A percentile compares a stretch with the other conserved stretches of the same genome.
These are phyloP conservation scores for Wickerhamiella slavikovae DNA, from an alignment of 805 yeast species.

Conservation along the genomic window DNA sequence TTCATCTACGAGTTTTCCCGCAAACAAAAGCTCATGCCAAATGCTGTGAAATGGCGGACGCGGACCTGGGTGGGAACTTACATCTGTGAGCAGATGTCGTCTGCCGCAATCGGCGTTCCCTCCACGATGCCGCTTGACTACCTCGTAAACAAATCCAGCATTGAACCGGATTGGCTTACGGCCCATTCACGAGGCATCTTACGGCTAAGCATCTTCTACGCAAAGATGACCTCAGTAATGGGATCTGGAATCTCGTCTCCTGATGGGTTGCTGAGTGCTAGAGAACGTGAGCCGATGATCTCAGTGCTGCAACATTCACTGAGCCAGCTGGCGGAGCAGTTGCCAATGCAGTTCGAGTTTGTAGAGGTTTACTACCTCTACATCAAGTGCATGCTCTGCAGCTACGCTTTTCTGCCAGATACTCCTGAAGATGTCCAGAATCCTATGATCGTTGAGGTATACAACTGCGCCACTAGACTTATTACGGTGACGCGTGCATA, in stretches of 20 bases:
- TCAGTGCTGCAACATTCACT: slow-evolving; percentile 63
- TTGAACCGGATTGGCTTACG: slow-evolving; percentile 39
- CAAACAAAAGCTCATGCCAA: slow-evolving; percentile 70
- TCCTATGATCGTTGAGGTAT: slow-evolving; percentile 63
- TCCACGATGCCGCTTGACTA: slow-evolving; percentile 72
- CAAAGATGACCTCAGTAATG: slow-evolving; percentile 66
- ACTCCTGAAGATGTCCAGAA: slow-evolving; percentile 77
- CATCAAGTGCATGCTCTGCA: slow-evolving; percentile 60
- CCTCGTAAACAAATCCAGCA: slow-evolving; percentile 55
- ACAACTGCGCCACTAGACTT: slow-evolving; percentile 58
- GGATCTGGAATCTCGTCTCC: slow-evolving; percentile 71
- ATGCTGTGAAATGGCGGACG: slow-evolving; percentile 88
- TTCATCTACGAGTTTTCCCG: slow-evolving; percentile 80
- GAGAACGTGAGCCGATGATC: slow-evolving; percentile 60
- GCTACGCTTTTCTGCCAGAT: slow-evolving; percentile 63
- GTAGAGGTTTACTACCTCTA: slow-evolving; percentile 65
- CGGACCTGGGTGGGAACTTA: slow-evolving; percentile 80
- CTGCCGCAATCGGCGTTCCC: slow-evolving; percentile 71
- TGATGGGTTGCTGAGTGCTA: slow-evolving; percentile 74
- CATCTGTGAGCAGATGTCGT: slow-evolving; percentile 80
- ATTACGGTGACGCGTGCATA: slow-evolving; percentile 58
- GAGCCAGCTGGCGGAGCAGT: slow-evolving; percentile 43
- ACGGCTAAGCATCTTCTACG: slow-evolving; percentile 60
- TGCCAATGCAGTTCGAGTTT: slow-evolving; percentile 40
- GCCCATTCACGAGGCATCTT: slow-evolving; percentile 47